Evolutionary conservation across 768 basidiomycete genomes (phyloP).

Genomic region (Pleurotus ostreatus): DNA sequence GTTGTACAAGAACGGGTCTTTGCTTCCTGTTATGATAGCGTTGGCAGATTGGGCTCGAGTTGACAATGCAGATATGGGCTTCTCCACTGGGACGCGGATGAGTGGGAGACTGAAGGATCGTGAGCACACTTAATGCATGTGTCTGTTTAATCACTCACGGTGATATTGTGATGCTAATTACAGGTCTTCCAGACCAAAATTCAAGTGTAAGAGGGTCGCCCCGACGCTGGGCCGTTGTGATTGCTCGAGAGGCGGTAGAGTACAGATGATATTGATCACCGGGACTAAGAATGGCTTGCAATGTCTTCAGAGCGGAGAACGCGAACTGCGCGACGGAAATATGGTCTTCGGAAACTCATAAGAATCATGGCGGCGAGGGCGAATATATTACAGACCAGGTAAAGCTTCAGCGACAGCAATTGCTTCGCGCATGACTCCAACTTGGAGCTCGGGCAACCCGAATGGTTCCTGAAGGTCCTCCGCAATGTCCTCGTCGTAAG

Average conservation of each 20-base stretch:
- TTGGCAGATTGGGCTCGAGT: conserved; percentile 32
- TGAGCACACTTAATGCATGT: neutral
- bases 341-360: conserved; percentile 52
- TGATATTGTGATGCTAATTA: conserved; percentile 73
- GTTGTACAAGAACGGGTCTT: conserved; percentile 90
- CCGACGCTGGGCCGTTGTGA: conserved; percentile 71
- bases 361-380: neutral
- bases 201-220: conserved; percentile 68
- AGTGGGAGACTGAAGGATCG: conserved; percentile 52
- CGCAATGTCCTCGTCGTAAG: conserved; percentile 37
- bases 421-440: conserved; percentile 90
- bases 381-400: conserved; percentile 55
- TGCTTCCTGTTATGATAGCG: conserved; percentile 52
- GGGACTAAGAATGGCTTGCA: conserved; percentile 64
- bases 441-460: conserved; percentile 95
- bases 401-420: conserved; percentile 88
- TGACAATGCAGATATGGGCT: conserved; percentile 53
- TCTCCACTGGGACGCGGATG: conserved; percentile 70
- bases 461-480: conserved; percentile 48
- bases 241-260: conserved; percentile 64
- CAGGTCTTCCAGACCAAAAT: conserved; percentile 84
- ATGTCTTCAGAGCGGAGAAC: conserved; percentile 77
- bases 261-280: conserved; percentile 81
- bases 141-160: conserved; percentile 46
- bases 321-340: conserved; percentile 82